Conservation (phyloP, 2,329 filamentous ascomycete species). For the Hortaea sp. region DNA sequence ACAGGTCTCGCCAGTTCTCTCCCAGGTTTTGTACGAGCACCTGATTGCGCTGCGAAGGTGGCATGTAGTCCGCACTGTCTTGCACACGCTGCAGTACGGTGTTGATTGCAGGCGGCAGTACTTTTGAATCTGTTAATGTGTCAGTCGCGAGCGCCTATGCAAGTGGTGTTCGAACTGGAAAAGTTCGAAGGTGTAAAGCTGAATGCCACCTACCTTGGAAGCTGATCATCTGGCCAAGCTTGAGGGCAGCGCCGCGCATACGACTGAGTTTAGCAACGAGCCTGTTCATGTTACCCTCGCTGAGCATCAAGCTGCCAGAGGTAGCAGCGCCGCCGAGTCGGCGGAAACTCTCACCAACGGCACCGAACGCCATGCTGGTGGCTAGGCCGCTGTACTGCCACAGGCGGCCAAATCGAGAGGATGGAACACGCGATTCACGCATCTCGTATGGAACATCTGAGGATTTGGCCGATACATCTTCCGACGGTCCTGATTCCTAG, state of each 20-base stretch:
- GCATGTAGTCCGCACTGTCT: slow-evolving; percentile 97
- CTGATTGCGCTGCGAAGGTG: slow-evolving; percentile 77
- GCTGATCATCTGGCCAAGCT: slow-evolving; percentile 95
- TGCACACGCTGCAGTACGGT: slow-evolving; percentile 89
- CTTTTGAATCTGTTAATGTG: slow-evolving; percentile 59
- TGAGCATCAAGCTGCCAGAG: slow-evolving; percentile 73
- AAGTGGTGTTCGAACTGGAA: slow-evolving; percentile 11
- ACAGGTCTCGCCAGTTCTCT: slow-evolving; percentile 72
- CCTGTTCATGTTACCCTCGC: slow-evolving; percentile 81
- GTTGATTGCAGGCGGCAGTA: slow-evolving; percentile 79
- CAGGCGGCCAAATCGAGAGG: slow-evolving; percentile 72
- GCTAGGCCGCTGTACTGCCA: slow-evolving; percentile 94
- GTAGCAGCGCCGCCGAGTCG: slow-evolving; percentile 61
- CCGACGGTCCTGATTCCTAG: neutral
- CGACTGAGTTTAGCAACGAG: slow-evolving; percentile 85
- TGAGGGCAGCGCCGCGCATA: slow-evolving; percentile 95
- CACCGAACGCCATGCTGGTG: slow-evolving; percentile 90
- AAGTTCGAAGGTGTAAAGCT: neutral
- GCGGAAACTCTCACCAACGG: slow-evolving; percentile 74
- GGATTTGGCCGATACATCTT: neutral
- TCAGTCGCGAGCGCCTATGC: neutral
- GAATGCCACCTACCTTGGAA: slow-evolving; percentile 54
- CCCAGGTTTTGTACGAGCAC: slow-evolving; percentile 75
- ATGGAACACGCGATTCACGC: slow-evolving; percentile 80
- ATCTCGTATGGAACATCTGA: slow-evolving; percentile 50